A percentile compares a stretch with the other conserved stretches of the same genome.
These are phyloP conservation scores for Trifolium pratense DNA, from an alignment of 306 rosid genomes.

Conservation along the genomic window DNA sequence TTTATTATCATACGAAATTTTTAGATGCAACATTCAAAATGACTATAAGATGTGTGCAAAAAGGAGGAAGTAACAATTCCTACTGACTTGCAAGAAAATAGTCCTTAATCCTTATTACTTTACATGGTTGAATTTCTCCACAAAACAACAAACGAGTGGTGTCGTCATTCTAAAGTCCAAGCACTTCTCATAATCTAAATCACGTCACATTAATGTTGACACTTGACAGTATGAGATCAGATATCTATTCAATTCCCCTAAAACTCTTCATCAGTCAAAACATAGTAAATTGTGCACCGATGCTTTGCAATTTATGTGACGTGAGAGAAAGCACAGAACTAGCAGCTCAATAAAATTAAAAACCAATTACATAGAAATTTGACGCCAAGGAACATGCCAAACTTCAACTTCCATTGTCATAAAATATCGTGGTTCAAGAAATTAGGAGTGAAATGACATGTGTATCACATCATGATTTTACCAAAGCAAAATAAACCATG, in stretches of 20 bases:
- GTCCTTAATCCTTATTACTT: conserved; percentile 1
- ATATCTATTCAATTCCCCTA: conserved; percentile 27
- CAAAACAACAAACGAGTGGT: conserved; percentile 6
- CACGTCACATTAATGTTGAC: conserved; percentile 8
- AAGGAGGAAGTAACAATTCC: conserved; percentile 25
- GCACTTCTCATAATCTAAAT: conserved; percentile 17
- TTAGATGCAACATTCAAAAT: not conserved
- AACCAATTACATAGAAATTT: conserved; percentile 25
- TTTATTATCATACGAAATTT: conserved; percentile 3
- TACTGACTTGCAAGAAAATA: conserved; percentile 8
- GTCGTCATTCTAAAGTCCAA: conserved; percentile 13
- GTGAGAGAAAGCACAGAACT: conserved; percentile 18
- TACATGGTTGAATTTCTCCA: conserved; percentile 1
- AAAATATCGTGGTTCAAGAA: conserved; percentile 14
- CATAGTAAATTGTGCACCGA: conserved; percentile 12
- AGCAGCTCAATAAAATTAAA: conserved; percentile 18
- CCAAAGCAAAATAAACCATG: conserved; percentile 7
- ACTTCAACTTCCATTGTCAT: not conserved
- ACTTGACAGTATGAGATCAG: conserved; percentile 18
- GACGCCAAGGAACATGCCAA: conserved; percentile 18
- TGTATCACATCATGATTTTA: conserved; percentile 12
- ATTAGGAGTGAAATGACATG: not conserved
- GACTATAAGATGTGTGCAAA: conserved; percentile 13
- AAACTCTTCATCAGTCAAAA: conserved; percentile 3
- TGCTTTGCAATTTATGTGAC: conserved; percentile 19